Evolutionary conservation across 192 early-diverging fungal species (phyloP).

Genomic region (Backusella sp.): DNA sequence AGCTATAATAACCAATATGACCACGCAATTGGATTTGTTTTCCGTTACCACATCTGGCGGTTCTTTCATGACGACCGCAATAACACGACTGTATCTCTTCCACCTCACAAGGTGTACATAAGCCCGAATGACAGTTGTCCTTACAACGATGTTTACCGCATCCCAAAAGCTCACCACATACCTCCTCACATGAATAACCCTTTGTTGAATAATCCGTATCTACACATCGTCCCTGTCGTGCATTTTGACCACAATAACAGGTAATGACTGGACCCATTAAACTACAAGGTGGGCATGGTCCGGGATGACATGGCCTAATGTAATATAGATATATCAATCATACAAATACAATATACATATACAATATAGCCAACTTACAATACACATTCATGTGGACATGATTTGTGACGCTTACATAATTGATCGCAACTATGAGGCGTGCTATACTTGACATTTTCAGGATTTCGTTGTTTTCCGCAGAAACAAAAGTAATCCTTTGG

Average conservation of each 20-base stretch:
- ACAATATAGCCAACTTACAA: slow-evolving; percentile 40
- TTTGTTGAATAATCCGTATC: slow-evolving; percentile 66
- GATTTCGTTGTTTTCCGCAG: slow-evolving; percentile 79
- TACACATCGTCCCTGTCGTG: slow-evolving; percentile 66
- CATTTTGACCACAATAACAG: slow-evolving; percentile 83
- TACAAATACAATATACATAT: neutral
- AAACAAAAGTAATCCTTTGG: slow-evolving; percentile 84
- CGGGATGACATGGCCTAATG: slow-evolving; percentile 83
- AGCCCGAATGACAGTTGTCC: slow-evolving; percentile 65
- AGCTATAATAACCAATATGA: slow-evolving; percentile 51
- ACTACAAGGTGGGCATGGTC: slow-evolving; percentile 91
- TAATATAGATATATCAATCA: neutral
- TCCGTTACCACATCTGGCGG: slow-evolving; percentile 60
- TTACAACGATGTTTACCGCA: slow-evolving; percentile 72
- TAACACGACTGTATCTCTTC: slow-evolving; percentile 60
- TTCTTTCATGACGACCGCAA: slow-evolving; percentile 62
- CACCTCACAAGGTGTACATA: slow-evolving; percentile 63
- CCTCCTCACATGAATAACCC: slow-evolving; percentile 67
- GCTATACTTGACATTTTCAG: slow-evolving; percentile 57
- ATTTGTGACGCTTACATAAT: slow-evolving; percentile 62
- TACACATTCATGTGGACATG: slow-evolving; percentile 79
- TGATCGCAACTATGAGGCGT: slow-evolving; percentile 88
- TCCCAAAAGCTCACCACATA: slow-evolving; percentile 66
- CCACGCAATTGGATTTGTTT: slow-evolving; percentile 36
- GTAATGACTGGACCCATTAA: slow-evolving; percentile 68